These are phyloP conservation scores for Fusarium nodosum DNA, from an alignment of 2,329 filamentous ascomycete genomes.

Conservation along the genomic window DNA sequence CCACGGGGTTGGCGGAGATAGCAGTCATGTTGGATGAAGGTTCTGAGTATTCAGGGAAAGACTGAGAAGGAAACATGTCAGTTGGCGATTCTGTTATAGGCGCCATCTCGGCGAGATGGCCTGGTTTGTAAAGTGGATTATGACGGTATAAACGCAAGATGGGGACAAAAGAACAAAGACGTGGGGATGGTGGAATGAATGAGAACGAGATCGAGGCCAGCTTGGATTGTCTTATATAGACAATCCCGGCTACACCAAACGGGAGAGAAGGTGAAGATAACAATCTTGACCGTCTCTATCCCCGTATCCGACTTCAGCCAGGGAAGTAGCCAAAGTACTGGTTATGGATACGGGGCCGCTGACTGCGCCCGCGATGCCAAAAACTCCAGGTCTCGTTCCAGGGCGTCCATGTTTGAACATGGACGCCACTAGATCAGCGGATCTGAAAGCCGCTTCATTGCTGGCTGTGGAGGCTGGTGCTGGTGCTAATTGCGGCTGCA, in stretches of 20 bases:
- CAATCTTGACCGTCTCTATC: conserved; percentile 22
- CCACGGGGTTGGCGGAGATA: conserved; percentile 59
- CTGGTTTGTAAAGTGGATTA: conserved; percentile 16
- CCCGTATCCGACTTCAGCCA: conserved; percentile 23
- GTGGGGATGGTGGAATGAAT: conserved; percentile 20
- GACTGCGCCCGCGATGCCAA: conserved; percentile 42
- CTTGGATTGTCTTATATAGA: conserved; percentile 43
- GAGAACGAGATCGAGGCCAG: conserved; percentile 25
- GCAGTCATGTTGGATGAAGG: conserved; percentile 53
- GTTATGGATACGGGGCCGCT: conserved; percentile 35
- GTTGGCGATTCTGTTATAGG: conserved; percentile 56
- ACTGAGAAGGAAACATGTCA: conserved; percentile 58
- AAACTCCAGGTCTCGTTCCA: conserved; percentile 18
- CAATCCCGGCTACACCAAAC: conserved; percentile 14
- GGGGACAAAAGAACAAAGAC: conserved; percentile 13
- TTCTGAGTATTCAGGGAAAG: conserved; percentile 62
- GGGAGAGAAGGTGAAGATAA: conserved; percentile 32
- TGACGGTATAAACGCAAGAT: conserved; percentile 33
- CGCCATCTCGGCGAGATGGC: conserved; percentile 53
- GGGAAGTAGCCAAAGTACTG: conserved; percentile 27
- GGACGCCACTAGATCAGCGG: conserved; percentile 47
- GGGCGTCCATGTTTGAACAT: conserved; percentile 27
- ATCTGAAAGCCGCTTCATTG: conserved; percentile 29
- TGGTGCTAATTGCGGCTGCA: conserved; percentile 31
- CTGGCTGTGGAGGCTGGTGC: conserved; percentile 15